Evolutionary conservation across 2,329 filamentous ascomycete species (phyloP).

Genomic region (Aureobasidium sp.): DNA sequence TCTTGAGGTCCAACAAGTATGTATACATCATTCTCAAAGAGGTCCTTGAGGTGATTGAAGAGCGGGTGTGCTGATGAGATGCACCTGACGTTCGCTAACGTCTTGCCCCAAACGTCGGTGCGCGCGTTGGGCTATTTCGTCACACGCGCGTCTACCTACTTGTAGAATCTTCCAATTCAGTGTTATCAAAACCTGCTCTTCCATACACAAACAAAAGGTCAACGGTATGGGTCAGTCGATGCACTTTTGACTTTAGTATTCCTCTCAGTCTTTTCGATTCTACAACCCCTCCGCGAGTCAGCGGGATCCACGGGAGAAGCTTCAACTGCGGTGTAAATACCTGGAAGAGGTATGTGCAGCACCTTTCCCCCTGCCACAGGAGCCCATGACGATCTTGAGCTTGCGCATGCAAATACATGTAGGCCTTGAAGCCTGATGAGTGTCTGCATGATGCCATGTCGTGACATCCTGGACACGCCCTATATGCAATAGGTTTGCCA

Average conservation of each 20-base stretch:
- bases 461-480: neutral
- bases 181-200: conserved; percentile 7
- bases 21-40: too few species aligned
- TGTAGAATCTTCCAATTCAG: conserved; percentile 11
- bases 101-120: neutral
- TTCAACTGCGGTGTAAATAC: neutral
- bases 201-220: neutral
- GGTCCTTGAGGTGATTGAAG: too few species aligned
- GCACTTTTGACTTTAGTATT: neutral
- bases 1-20: too few species aligned
- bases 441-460: neutral
- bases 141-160: conserved; percentile 1
- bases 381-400: too few species aligned
- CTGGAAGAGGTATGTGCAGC: conserved; percentile 4
- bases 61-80: too few species aligned
- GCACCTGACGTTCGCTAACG: neutral
- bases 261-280: neutral
- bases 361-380: neutral
- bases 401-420: too few species aligned
- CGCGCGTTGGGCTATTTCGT: neutral
- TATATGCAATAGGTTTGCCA: neutral
- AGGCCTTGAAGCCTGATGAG: too few species aligned
- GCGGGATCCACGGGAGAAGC: neutral
- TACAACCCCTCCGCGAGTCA: neutral
- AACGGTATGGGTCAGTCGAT: neutral